These are phyloP conservation scores for Serendipita vermifera DNA, from an alignment of 768 basidiomycete species.

Conservation along the genomic window DNA sequence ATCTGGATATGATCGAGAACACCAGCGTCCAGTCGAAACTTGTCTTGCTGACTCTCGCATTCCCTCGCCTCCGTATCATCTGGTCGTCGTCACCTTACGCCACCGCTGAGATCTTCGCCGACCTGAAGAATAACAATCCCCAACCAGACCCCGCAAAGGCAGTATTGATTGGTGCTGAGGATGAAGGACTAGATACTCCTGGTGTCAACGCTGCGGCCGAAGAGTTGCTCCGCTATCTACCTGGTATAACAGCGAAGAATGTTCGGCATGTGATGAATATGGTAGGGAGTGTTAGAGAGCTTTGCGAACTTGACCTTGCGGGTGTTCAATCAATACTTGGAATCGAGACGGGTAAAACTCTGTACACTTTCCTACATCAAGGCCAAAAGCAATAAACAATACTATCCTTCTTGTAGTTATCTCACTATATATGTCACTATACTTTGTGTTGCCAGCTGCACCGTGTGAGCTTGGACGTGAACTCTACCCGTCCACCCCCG, in stretches of 20 bases:
- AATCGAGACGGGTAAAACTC: conserved; percentile 63
- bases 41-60: conserved; percentile 74
- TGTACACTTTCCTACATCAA: conserved; percentile 70
- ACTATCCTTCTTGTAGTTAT: too few species aligned
- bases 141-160: conserved; percentile 76
- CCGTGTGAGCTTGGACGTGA: too few species aligned
- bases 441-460: too few species aligned
- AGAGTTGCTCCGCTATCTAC: conserved; percentile 69
- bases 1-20: conserved; percentile 27
- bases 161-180: conserved; percentile 67
- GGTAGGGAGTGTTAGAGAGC: conserved; percentile 60
- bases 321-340: conserved; percentile 66
- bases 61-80: conserved; percentile 85
- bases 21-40: conserved; percentile 80
- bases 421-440: too few species aligned
- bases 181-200: conserved; percentile 50
- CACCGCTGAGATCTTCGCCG: conserved; percentile 82
- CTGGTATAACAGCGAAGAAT: conserved; percentile 77
- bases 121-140: conserved; percentile 64
- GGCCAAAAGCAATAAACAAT: conserved; percentile 25
- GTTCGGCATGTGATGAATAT: conserved; percentile 71
- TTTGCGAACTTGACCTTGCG: conserved; percentile 49
- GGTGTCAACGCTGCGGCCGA: conserved; percentile 65
- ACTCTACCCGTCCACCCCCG: too few species aligned
- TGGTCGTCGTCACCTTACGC: conserved; percentile 96